These are phyloP conservation scores for Hypocrella siamensis DNA, from an alignment of 2,329 filamentous ascomycete species.

Conservation along the genomic window DNA sequence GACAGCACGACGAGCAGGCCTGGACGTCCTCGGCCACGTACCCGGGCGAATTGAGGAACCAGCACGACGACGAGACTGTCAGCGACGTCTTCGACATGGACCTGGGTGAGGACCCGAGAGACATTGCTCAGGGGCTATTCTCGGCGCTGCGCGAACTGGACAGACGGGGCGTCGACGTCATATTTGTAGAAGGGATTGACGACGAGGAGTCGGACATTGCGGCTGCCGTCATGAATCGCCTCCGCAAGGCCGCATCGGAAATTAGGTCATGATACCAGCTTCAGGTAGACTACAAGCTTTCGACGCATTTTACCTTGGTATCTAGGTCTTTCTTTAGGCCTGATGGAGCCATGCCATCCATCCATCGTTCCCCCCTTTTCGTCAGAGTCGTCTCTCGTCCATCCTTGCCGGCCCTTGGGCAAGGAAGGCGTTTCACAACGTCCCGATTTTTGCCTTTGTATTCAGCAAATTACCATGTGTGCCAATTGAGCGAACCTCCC, in stretches of 20 bases:
- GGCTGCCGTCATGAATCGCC: slow-evolving; percentile 71
- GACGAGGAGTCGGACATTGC: slow-evolving; percentile 71
- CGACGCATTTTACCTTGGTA: background rate
- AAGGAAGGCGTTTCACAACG: no score
- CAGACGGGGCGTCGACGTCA: slow-evolving; percentile 59
- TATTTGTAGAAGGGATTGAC: slow-evolving; percentile 79
- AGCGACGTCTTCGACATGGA: slow-evolving; percentile 50
- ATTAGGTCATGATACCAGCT: slow-evolving; percentile 26
- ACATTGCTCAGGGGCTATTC: slow-evolving; percentile 78
- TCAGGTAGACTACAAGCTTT: background rate
- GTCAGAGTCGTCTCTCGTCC: no score
- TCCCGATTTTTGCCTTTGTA: no score
- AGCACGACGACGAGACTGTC: slow-evolving; percentile 13
- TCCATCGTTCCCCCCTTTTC: no score
- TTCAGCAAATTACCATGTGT: no score
- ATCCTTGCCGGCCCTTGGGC: no score
- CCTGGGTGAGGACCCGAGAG: slow-evolving; percentile 53
- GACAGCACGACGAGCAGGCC: slow-evolving; percentile 4
- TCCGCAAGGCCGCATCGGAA: slow-evolving; percentile 60
- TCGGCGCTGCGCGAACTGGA: slow-evolving; percentile 77
- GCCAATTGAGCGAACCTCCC: no score
- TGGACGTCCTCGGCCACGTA: slow-evolving; percentile 23
- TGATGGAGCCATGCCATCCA: no score
- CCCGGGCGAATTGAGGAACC: slow-evolving; percentile 21
- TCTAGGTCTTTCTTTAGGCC: background rate